Percentiles rank a stretch among this genome's conserved stretches.
phyloP scores from a whole-genome alignment of 345 rosid genomes.

The Erysimum cheiranthoides region DNA sequence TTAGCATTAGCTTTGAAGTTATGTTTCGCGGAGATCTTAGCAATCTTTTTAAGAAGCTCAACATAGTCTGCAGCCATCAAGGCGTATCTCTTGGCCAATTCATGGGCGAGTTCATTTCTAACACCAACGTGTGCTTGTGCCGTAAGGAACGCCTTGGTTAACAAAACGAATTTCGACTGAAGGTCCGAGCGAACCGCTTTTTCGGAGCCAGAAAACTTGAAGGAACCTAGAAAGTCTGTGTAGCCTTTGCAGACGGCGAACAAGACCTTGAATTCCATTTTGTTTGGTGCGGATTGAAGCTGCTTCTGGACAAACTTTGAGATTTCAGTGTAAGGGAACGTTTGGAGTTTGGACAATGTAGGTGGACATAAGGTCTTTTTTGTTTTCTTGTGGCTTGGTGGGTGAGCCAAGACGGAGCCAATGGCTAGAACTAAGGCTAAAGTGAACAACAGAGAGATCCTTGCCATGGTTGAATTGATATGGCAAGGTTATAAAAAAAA shows the following conservation, averaged over 20 bases:
- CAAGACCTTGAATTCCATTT: not conserved
- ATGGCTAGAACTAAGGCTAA: conserved; percentile 40
- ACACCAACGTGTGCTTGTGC: conserved; percentile 27
- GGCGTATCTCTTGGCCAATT: conserved; percentile 1
- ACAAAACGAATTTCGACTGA: not conserved
- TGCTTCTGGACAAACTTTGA: not conserved
- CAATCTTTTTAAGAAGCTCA: not conserved
- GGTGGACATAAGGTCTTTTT: conserved; percentile 22
- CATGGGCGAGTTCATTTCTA: not conserved
- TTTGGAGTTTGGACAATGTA: conserved; percentile 31
- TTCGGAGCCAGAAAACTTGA: not conserved
- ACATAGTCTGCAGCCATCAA: conserved; percentile 26
- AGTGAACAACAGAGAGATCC: conserved; percentile 46
- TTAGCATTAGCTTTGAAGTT: conserved; percentile 28
- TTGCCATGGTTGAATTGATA: conserved; percentile 46
- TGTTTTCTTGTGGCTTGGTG: conserved; percentile 19
- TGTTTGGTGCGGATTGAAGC: not conserved
- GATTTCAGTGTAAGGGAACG: conserved; percentile 23
- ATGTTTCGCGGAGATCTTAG: conserved; percentile 5
- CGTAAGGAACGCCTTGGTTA: conserved; percentile 7
- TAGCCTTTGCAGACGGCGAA: conserved; percentile 30
- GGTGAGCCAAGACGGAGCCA: conserved; percentile 36
- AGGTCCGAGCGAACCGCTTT: not conserved
- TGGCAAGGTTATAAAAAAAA: conserved; percentile 7
- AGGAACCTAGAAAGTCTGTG: not conserved